phyloP scores from a whole-genome alignment of 805 yeast species.

The Starmerella geochares region DNA sequence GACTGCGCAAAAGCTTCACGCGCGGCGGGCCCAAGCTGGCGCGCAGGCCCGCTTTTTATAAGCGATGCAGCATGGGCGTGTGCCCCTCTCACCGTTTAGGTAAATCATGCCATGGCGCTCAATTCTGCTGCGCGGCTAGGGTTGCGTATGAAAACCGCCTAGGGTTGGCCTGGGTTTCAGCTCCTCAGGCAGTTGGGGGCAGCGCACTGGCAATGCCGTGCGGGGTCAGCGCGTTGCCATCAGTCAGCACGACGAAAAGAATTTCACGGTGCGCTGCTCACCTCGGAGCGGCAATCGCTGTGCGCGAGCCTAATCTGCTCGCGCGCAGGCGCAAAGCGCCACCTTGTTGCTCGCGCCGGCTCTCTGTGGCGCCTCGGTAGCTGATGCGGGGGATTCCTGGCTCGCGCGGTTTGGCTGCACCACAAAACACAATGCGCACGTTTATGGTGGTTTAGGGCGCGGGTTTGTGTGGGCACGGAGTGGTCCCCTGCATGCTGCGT shows the following conservation, averaged over 20 bases:
- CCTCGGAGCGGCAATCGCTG: too few relatives aligned
- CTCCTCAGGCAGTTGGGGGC: neutral
- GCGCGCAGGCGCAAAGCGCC: too few relatives aligned
- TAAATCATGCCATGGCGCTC: neutral
- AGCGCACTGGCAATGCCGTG: neutral
- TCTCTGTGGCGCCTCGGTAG: too few relatives aligned
- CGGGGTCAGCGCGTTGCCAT: neutral
- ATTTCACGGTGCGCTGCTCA: neutral
- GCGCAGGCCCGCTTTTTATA: neutral
- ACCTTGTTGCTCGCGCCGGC: too few relatives aligned
- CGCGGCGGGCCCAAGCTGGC: too few relatives aligned
- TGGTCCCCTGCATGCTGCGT: neutral
- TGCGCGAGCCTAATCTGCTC: neutral
- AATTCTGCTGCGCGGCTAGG: neutral
- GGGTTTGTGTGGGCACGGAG: neutral
- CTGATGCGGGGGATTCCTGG: too few relatives aligned
- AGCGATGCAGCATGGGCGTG: neutral
- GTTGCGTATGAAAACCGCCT: neutral
- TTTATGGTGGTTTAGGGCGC: neutral
- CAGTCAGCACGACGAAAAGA: neutral
- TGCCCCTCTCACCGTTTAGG: conserved; percentile 1
- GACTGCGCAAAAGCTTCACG: too few relatives aligned
- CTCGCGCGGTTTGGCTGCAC: neutral
- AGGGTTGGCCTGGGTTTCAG: neutral
- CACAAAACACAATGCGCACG: neutral